Conservation (phyloP, 495 filamentous ascomycete genomes). For the Gamarada debralockiae region DNA sequence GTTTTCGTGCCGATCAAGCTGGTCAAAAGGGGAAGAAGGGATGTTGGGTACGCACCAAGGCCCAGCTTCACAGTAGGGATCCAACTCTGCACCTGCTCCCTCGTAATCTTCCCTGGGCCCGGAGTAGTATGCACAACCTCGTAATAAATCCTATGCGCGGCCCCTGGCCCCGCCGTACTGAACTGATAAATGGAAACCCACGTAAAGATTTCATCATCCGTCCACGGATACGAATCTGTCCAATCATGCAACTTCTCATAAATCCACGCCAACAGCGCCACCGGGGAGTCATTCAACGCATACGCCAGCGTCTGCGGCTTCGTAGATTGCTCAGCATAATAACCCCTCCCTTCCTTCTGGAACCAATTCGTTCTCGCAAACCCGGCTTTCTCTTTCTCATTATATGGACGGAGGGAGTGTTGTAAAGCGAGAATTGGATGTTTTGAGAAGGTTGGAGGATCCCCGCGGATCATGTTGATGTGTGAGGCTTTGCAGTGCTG, state of each 20-base stretch:
- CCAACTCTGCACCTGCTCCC: neutral
- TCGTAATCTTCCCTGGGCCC: conserved; percentile 1
- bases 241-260: conserved; percentile 69
- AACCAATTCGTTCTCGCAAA: conserved; percentile 39
- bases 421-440: conserved; percentile 16
- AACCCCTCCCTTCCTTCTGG: conserved; percentile 36
- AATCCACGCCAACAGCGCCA: conserved; percentile 64
- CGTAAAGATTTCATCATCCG: conserved; percentile 61
- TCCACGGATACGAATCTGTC: conserved; percentile 65
- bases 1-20: neutral
- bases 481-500: conserved; percentile 56
- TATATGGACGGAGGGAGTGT: conserved; percentile 17
- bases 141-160: conserved; percentile 58
- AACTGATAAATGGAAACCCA: conserved; percentile 65
- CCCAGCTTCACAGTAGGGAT: conserved; percentile 17
- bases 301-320: conserved; percentile 64
- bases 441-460: conserved; percentile 18
- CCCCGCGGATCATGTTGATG: conserved; percentile 30
- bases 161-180: conserved; percentile 50
- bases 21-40: neutral
- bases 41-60: conserved; percentile 2
- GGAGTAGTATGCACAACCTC: conserved; percentile 31
- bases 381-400: conserved; percentile 35
- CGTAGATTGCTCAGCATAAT: conserved; percentile 50
- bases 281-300: conserved; percentile 54